Conservation (phyloP, 2,329 filamentous ascomycete genomes). For the Venturia carpophila region DNA sequence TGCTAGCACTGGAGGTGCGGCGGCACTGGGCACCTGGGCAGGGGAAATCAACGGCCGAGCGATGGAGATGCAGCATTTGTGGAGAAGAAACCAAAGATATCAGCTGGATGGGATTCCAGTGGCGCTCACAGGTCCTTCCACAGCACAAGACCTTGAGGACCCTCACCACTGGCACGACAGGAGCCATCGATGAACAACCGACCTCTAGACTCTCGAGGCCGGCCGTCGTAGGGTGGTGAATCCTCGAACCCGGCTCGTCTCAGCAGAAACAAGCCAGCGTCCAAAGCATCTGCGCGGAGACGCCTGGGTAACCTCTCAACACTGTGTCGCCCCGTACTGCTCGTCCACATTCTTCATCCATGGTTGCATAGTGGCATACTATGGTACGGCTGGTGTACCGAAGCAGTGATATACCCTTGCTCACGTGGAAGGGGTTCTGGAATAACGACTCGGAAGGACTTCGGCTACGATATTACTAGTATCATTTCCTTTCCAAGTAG, state of each 20-base stretch:
- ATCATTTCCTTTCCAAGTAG: no score
- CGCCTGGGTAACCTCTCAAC: not conserved
- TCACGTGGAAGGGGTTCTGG: not conserved
- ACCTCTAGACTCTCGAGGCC: no score
- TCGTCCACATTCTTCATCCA: no score
- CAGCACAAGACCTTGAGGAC: not conserved
- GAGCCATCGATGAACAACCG: not conserved
- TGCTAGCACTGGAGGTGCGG: not conserved
- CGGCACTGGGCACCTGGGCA: no score
- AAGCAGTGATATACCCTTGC: no score
- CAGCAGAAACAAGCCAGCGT: not conserved
- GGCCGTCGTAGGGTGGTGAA: no score
- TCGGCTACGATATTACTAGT: not conserved
- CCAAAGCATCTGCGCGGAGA: not conserved
- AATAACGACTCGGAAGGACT: not conserved
- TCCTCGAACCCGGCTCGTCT: not conserved
- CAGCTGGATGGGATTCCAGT: not conserved
- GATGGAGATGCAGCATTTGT: not conserved
- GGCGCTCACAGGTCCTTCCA: not conserved
- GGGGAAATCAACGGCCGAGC: not conserved
- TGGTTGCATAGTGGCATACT: no score
- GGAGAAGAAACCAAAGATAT: not conserved
- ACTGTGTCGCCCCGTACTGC: not conserved
- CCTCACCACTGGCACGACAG: not conserved
- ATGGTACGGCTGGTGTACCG: no score